Conservation (phyloP, 225 moss, liverwort and hornwort species). For the Marchantia polymorpha region DNA sequence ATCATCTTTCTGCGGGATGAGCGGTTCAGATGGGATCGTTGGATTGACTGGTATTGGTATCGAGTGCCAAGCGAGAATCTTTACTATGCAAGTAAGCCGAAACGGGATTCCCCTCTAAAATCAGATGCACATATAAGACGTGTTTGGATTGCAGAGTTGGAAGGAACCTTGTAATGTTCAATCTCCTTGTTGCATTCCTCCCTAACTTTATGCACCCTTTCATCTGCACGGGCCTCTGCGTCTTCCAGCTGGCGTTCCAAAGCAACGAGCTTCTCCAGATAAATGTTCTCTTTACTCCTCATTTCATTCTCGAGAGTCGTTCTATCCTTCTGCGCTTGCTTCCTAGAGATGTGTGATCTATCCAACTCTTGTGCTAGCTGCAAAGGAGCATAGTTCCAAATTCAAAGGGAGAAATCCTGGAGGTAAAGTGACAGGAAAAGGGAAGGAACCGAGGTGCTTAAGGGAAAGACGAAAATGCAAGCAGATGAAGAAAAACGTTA, state of each 20-base stretch:
- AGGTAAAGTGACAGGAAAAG: neutral
- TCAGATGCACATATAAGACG: neutral
- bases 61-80: too few species aligned
- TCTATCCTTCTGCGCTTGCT: slow-evolving; percentile 50
- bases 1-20: too few species aligned
- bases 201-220: slow-evolving; percentile 37
- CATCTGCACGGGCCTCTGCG: slow-evolving; percentile 46
- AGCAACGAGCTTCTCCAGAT: slow-evolving; percentile 45
- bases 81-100: too few species aligned
- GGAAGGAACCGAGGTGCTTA: neutral
- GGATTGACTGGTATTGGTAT: too few species aligned
- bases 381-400: neutral
- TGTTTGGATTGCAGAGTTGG: neutral
- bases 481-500: neutral
- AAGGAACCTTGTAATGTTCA: slow-evolving; percentile 48
- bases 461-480: neutral
- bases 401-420: neutral
- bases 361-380: slow-evolving; percentile 62
- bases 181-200: slow-evolving; percentile 33
- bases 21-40: too few species aligned
- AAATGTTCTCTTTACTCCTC: slow-evolving; percentile 57
- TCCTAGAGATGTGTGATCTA: slow-evolving; percentile 58
- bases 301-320: slow-evolving; percentile 43
- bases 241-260: slow-evolving; percentile 53
- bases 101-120: too few species aligned